Evolutionary conservation across 805 yeast species (phyloP), one percentile per base, ranked within the genome.

Genomic region (Blastobotrys muscicola): DNA sequence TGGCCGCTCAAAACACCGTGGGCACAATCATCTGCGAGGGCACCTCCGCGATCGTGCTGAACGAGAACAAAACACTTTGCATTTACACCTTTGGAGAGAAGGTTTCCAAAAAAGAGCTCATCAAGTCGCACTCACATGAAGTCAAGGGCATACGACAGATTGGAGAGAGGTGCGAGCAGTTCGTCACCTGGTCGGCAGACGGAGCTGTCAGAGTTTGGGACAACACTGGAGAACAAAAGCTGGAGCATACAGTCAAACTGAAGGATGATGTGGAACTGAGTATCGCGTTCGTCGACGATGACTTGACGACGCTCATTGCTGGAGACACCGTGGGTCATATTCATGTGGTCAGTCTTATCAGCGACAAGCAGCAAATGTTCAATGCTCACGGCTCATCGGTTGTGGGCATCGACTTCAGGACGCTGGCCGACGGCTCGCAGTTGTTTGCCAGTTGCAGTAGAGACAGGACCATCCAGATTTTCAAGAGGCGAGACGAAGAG

Each of bases 391-490:
- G 48, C 5, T 48, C 53, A 2, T 32, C 46, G 10, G 52, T 53
- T 8, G 49, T 43, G 9, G 52, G 45, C 26, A 47, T 53, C 11
- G 52, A 47, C 35, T 42, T 44, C 29, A 23, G 26, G 35, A 23
- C 14, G 12, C 14, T n/a, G 8, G 7, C 26, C 12, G 43, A 13
- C 10, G 43, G 32, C 1, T 41, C 39, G n/a, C 35, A 46, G 16
- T 20, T 47, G 16, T 39, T 55, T 8, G 50, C 48, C 8, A 49
- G 55, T 10, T 45, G 57, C 23, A 74, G 82, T 1, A 59, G 85
- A 35, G 85, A 80, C 54, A 55, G 85, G 41, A 80, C 78, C 67
- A 70, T 80, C 29, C 85, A 80, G 54, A 54, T 79, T 0, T 75
- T 75, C 46, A 61, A 58, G 38, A 7, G 16, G 23, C 32, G 40